phyloP scores from a whole-genome alignment of 257 asterid species.

The Pogostemon cablin region DNA sequence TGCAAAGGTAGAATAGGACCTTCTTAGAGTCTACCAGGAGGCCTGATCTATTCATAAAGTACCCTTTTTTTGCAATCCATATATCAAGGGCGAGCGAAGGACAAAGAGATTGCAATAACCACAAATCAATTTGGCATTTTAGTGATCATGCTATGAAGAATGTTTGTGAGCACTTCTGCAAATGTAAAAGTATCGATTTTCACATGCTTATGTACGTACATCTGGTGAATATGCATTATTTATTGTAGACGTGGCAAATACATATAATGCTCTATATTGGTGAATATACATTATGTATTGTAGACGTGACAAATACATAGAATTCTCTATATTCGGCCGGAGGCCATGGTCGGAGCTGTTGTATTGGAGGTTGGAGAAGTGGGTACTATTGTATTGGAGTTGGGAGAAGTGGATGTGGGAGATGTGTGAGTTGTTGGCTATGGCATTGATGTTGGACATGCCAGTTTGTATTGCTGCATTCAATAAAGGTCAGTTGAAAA shows the following conservation, averaged over 20 bases:
- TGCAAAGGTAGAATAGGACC: too few relatives aligned
- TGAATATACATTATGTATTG: too few relatives aligned
- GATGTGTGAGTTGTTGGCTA: constrained; percentile 33
- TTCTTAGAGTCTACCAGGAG: too few relatives aligned
- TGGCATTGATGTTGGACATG: constrained; percentile 78
- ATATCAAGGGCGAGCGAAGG: constrained; percentile 52
- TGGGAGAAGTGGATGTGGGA: constrained; percentile 44
- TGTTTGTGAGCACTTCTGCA: constrained; percentile 71
- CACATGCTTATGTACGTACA: too few relatives aligned
- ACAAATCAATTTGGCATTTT: constrained; percentile 87
- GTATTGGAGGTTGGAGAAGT: too few relatives aligned
- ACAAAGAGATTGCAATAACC: constrained; percentile 77
- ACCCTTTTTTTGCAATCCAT: neutral
- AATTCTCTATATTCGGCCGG: constrained; percentile 60
- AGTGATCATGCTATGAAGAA: constrained; percentile 82
- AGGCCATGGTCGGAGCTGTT: constrained; percentile 51
- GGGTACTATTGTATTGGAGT: constrained; percentile 50
- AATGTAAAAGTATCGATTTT: constrained; percentile 43
- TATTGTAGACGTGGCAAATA: too few relatives aligned
- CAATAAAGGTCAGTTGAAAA: constrained; percentile 93
- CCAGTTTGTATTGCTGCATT: constrained; percentile 89
- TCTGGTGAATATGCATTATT: too few relatives aligned
- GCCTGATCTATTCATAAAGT: too few relatives aligned
- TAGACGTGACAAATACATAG: neutral
- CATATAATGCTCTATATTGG: too few relatives aligned